phyloP scores from a whole-genome alignment of 192 early-diverging fungal genomes.

The Mortierella antarctica region DNA sequence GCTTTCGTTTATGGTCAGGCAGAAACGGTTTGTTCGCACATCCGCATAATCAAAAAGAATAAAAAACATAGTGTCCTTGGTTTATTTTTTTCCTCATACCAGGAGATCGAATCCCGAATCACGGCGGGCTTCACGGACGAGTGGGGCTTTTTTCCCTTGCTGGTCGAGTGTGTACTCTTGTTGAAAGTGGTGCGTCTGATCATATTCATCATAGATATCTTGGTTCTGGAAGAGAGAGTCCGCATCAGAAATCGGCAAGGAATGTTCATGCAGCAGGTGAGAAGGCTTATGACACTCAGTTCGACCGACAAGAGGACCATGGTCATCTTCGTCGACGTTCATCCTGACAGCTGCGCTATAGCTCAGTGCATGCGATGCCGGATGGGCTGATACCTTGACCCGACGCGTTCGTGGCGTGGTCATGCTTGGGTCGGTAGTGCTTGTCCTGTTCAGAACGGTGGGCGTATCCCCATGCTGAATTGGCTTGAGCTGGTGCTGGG shows the following conservation, averaged over 20 bases:
- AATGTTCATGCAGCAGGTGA: background rate
- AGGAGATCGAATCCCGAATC: constrained; percentile 31
- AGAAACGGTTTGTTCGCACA: constrained; percentile 9
- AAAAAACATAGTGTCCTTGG: too few relatives aligned
- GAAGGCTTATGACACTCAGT: background rate
- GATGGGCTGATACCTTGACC: background rate
- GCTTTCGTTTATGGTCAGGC: constrained; percentile 56
- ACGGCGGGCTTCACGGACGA: constrained; percentile 1
- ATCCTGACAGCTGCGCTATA: constrained; percentile 16
- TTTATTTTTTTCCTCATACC: background rate
- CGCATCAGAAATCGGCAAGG: background rate
- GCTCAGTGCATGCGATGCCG: background rate
- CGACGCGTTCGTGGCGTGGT: background rate
- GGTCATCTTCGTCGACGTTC: constrained; percentile 6
- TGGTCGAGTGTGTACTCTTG: constrained; percentile 22
- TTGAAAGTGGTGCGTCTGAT: constrained; percentile 1
- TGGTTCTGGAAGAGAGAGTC: constrained; percentile 12
- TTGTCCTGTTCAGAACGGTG: background rate
- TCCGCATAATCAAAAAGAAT: too few relatives aligned
- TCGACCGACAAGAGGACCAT: constrained; percentile 5
- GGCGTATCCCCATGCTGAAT: background rate
- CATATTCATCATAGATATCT: background rate
- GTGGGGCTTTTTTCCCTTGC: constrained; percentile 16
- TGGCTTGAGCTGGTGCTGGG: too few relatives aligned
- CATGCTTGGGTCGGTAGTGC: background rate